These are phyloP conservation scores for Pseudocercospora crystallina DNA, from an alignment of 2,329 filamentous ascomycete species.

Conservation along the genomic window DNA sequence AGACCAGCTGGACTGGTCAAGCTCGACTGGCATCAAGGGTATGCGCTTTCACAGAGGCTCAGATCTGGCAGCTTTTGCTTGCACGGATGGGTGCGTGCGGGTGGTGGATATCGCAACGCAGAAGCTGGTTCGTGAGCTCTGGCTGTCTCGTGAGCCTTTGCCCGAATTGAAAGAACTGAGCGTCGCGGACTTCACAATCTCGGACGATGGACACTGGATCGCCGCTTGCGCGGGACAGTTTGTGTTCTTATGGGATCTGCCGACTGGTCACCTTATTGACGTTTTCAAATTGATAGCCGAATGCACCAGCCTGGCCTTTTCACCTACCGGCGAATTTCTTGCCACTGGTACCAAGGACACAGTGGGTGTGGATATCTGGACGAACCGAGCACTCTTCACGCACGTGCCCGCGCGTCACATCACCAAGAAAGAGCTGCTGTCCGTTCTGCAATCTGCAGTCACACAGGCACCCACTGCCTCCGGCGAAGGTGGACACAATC, in stretches of 20 bases:
- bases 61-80: slow-evolving; percentile 83
- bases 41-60: slow-evolving; percentile 79
- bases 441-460: slow-evolving; percentile 46
- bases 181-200: slow-evolving; percentile 61
- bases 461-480: slow-evolving; percentile 65
- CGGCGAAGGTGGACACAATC: slow-evolving; percentile 73
- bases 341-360: slow-evolving; percentile 80
- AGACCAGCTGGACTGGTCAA: slow-evolving; percentile 80
- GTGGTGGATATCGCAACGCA: slow-evolving; percentile 88
- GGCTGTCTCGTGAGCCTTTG: slow-evolving; percentile 59
- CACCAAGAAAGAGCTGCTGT: slow-evolving; percentile 69
- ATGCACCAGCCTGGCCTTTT: slow-evolving; percentile 85
- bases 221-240: slow-evolving; percentile 81
- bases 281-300: slow-evolving; percentile 76
- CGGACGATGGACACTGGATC: slow-evolving; percentile 90
- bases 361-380: slow-evolving; percentile 93
- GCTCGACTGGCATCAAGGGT: slow-evolving; percentile 71
- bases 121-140: slow-evolving; percentile 88
- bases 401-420: slow-evolving; percentile 85
- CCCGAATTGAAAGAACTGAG: slow-evolving; percentile 21
- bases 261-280: slow-evolving; percentile 93
- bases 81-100: slow-evolving; percentile 83
- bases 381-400: slow-evolving; percentile 86
- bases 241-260: slow-evolving; percentile 87
- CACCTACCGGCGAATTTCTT: slow-evolving; percentile 87